Percentiles rank a stretch among this genome's conserved stretches.
Conservation (phyloP, 495 filamentous ascomycete genomes). For the Penicillium salamii region DNA sequence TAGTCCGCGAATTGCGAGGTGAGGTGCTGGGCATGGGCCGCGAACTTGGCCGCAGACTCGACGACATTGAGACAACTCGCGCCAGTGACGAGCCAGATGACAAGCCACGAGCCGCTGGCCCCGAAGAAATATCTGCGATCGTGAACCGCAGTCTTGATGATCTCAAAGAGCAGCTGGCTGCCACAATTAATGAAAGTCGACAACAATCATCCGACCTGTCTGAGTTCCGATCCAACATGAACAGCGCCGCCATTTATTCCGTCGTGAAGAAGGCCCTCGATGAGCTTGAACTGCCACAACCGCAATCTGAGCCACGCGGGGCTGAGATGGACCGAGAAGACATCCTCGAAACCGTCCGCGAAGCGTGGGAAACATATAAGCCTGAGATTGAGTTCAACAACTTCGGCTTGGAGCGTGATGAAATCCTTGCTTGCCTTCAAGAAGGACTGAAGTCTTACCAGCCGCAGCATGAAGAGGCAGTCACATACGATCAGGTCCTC, state of each 20-base stretch:
- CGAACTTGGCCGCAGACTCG: constrained; percentile 78
- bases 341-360: constrained; percentile 78
- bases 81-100: constrained; percentile 37
- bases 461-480: constrained; percentile 52
- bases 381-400: constrained; percentile 88
- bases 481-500: constrained; percentile 75
- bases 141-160: constrained; percentile 76
- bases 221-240: constrained; percentile 53
- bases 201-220: constrained; percentile 57
- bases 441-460: constrained; percentile 79
- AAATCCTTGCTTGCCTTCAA: constrained; percentile 77
- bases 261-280: constrained; percentile 74
- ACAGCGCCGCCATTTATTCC: constrained; percentile 76
- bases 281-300: constrained; percentile 50
- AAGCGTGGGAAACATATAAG: constrained; percentile 88
- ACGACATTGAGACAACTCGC: constrained; percentile 54
- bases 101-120: constrained; percentile 47
- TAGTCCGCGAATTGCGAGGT: constrained; percentile 83
- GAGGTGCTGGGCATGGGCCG: constrained; percentile 93
- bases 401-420: constrained; percentile 82
- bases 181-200: constrained; percentile 69
- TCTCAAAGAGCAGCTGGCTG: constrained; percentile 75
- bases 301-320: constrained; percentile 32
- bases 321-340: constrained; percentile 66
- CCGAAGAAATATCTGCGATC: constrained; percentile 71